A percentile compares a stretch with the other conserved stretches of the same genome.
These are phyloP conservation scores for Penicillium corylophilum DNA, from an alignment of 2,329 filamentous ascomycete genomes.

Conservation along the genomic window DNA sequence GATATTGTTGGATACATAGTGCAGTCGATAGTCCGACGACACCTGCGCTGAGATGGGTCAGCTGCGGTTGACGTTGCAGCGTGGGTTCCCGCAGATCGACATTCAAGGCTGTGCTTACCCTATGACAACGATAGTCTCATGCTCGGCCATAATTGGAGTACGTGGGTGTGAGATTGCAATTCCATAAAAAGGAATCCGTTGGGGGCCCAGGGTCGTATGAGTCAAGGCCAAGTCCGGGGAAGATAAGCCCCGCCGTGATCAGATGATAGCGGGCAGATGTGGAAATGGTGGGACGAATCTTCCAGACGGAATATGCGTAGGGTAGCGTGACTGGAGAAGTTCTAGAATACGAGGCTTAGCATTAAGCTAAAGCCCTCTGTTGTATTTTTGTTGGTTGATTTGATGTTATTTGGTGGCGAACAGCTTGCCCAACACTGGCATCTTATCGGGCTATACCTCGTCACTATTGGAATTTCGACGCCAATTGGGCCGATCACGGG, in stretches of 20 bases:
- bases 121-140: slow-evolving; percentile 39
- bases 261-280: slow-evolving; percentile 14
- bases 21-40: slow-evolving; percentile 42
- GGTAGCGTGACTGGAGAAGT: not conserved
- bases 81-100: not conserved
- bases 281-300: not conserved
- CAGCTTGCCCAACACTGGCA: not conserved
- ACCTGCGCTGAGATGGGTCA: slow-evolving; percentile 35
- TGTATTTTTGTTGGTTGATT: not conserved
- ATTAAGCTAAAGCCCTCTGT: not conserved
- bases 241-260: slow-evolving; percentile 17
- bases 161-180: not conserved
- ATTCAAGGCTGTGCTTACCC: slow-evolving; percentile 26
- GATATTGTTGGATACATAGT: slow-evolving; percentile 33
- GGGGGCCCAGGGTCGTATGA: not conserved
- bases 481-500: not conserved
- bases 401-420: not conserved
- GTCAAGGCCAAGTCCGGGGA: slow-evolving; percentile 8
- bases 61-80: not conserved
- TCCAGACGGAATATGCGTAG: not conserved
- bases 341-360: not conserved
- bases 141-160: slow-evolving; percentile 22
- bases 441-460: not conserved
- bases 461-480: not conserved
- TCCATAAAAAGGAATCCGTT: not conserved